Evolutionary conservation across 2,329 filamentous ascomycete species (phyloP).

Genomic region (Colletotrichum echinochloae): DNA sequence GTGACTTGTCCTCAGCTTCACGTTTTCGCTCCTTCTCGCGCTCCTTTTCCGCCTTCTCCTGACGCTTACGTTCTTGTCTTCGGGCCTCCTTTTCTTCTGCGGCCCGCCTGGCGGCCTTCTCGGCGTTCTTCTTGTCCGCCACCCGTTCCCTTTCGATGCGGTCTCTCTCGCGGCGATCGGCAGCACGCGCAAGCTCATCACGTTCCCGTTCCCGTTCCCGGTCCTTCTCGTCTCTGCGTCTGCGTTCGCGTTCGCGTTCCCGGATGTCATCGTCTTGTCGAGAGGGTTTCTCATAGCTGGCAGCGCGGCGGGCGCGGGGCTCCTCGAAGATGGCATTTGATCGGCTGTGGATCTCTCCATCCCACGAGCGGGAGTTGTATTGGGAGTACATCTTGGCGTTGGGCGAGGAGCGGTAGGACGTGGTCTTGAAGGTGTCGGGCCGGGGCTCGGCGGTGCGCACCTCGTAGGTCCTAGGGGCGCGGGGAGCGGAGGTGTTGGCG

Average conservation of each 20-base stretch:
- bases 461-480: slow-evolving; percentile 58
- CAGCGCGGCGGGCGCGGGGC: slow-evolving; percentile 56
- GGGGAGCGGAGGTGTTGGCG: slow-evolving; percentile 58
- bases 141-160: slow-evolving; percentile 35
- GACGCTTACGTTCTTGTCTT: slow-evolving; percentile 50
- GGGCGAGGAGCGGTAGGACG: slow-evolving; percentile 47
- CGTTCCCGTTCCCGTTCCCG: slow-evolving; percentile 44
- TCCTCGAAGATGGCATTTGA: slow-evolving; percentile 58
- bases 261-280: slow-evolving; percentile 56
- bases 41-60: slow-evolving; percentile 47
- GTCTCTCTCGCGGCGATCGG: slow-evolving; percentile 19
- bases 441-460: slow-evolving; percentile 65
- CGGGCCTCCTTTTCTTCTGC: slow-evolving; percentile 48
- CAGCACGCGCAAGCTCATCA: slow-evolving; percentile 14
- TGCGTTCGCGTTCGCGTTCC: slow-evolving; percentile 46
- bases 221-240: slow-evolving; percentile 38
- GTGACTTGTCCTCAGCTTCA: slow-evolving; percentile 51
- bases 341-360: slow-evolving; percentile 57
- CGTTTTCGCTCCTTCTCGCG: slow-evolving; percentile 54
- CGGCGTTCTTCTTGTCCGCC: slow-evolving; percentile 41
- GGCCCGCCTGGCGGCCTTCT: slow-evolving; percentile 42
- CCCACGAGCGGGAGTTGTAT: slow-evolving; percentile 57
- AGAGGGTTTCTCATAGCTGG: slow-evolving; percentile 61
- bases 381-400: slow-evolving; percentile 52
- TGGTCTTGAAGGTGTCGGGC: slow-evolving; percentile 54